Evolutionary conservation across 176 grass and related monocot species (phyloP).

Genomic region (Luzula sylvatica): DNA sequence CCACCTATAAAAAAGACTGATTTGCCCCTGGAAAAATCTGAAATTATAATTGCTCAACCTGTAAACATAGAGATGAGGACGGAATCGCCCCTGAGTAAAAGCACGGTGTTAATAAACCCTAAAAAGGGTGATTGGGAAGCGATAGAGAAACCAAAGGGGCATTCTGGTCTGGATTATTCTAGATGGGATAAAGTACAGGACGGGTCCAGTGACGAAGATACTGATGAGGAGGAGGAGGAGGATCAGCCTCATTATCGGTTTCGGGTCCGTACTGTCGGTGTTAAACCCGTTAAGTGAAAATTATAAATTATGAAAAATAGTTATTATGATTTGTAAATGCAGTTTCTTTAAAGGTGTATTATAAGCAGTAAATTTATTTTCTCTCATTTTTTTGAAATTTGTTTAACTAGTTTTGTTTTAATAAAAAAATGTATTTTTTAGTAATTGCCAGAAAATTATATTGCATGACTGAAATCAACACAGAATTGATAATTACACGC

Average conservation of each 20-base stretch:
- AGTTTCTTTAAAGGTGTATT: conserved; percentile 3
- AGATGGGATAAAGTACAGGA: conserved; percentile 88
- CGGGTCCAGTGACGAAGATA: conserved; percentile 67
- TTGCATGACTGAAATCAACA: too few species aligned
- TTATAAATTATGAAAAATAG: conserved; percentile 3
- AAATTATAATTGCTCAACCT: neutral
- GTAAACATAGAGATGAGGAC: neutral
- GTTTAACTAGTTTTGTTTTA: too few species aligned
- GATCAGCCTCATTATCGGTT: conserved; percentile 64
- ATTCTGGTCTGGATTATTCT: conserved; percentile 86
- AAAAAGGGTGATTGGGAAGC: conserved; percentile 36
- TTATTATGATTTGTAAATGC: too few species aligned
- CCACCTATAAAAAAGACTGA: conserved; percentile 19
- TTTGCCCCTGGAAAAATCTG: neutral
- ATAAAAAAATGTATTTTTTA: too few species aligned
- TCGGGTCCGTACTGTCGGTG: conserved; percentile 63
- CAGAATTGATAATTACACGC: too few species aligned
- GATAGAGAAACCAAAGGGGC: conserved; percentile 78
- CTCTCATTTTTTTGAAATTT: too few species aligned
- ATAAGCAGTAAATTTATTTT: neutral
- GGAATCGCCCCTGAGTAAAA: conserved; percentile 24
- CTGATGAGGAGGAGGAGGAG: conserved; percentile 56
- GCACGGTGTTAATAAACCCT: conserved; percentile 3
- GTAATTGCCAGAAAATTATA: too few species aligned
- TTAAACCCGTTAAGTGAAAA: conserved; percentile 56